Evolutionary conservation across 495 filamentous ascomycete genomes (phyloP).

Genomic region (Neurospora hispaniola): DNA sequence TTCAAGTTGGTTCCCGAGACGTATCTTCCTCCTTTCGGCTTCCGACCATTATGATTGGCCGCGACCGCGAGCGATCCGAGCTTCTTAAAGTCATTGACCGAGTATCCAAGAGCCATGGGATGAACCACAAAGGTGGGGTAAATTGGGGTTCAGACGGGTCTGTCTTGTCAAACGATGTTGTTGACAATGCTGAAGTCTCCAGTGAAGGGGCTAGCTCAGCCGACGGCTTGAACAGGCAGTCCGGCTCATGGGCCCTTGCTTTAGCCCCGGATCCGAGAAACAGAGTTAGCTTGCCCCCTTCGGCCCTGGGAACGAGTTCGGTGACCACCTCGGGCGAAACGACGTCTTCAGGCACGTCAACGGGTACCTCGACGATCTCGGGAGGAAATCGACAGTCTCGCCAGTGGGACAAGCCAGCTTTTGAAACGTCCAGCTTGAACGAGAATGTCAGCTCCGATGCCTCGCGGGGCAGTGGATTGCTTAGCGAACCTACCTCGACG

Average conservation of each 20-base stretch:
- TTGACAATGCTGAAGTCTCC: conserved; percentile 42
- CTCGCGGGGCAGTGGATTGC: conserved; percentile 19
- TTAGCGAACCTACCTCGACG: conserved; percentile 24
- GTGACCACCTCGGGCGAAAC: conserved; percentile 27
- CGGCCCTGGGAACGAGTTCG: conserved; percentile 19
- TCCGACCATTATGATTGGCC: conserved; percentile 67
- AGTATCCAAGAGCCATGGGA: conserved; percentile 48
- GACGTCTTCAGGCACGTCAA: conserved; percentile 25
- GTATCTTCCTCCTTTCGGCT: conserved; percentile 81
- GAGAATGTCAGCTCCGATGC: conserved; percentile 24
- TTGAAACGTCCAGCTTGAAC: neutral
- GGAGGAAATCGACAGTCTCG: conserved; percentile 16
- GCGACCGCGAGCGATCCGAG: conserved; percentile 55
- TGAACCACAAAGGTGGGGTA: conserved; percentile 33
- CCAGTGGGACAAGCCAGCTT: conserved; percentile 22
- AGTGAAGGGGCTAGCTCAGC: conserved; percentile 40
- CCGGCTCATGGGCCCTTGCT: conserved; percentile 34
- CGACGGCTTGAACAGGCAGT: conserved; percentile 29
- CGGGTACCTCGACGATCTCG: conserved; percentile 23
- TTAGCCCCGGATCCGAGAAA: conserved; percentile 39
- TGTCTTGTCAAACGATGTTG: conserved; percentile 43
- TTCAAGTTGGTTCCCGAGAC: conserved; percentile 62
- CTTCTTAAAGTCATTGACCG: conserved; percentile 65
- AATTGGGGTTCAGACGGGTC: conserved; percentile 43
- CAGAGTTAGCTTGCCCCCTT: conserved; percentile 26